These are phyloP conservation scores for Kregervanrija delftensis DNA, from an alignment of 805 yeast genomes.

Conservation along the genomic window DNA sequence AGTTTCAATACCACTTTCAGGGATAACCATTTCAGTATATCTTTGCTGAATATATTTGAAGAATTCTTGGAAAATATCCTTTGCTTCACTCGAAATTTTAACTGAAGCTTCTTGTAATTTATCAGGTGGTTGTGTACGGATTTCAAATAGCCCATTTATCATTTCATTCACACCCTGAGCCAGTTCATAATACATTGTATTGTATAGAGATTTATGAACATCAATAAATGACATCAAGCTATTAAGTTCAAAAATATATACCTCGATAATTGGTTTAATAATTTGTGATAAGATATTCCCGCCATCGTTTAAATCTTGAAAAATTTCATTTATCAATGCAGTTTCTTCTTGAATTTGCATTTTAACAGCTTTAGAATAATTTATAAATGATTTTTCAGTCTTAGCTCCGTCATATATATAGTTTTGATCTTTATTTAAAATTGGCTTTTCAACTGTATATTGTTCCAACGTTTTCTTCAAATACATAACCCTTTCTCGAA, in stretches of 20 bases:
- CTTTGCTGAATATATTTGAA: slow-evolving; percentile 49
- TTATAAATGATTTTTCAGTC: slow-evolving; percentile 11
- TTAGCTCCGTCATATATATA: slow-evolving; percentile 25
- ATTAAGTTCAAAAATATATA: slow-evolving; percentile 32
- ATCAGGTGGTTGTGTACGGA: slow-evolving; percentile 12
- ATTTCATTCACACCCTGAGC: slow-evolving; percentile 12
- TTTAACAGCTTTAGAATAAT: slow-evolving; percentile 12
- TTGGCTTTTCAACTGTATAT: slow-evolving; percentile 33
- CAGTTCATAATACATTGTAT: slow-evolving; percentile 51
- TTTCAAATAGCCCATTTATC: slow-evolving; percentile 4
- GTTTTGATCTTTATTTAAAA: slow-evolving; percentile 22
- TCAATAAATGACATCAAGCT: slow-evolving; percentile 34
- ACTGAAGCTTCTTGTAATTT: slow-evolving; percentile 5
- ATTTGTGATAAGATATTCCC: slow-evolving; percentile 50
- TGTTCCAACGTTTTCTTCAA: slow-evolving; percentile 34
- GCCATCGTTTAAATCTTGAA: slow-evolving; percentile 25
- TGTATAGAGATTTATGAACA: slow-evolving; percentile 38
- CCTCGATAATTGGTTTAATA: slow-evolving; percentile 39
- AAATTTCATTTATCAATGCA: slow-evolving; percentile 11
- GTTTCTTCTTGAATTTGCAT: slow-evolving; percentile 15
- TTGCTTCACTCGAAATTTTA: slow-evolving; percentile 2
- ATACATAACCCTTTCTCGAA: slow-evolving; percentile 34
- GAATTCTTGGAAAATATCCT: slow-evolving; percentile 41
- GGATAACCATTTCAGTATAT: slow-evolving; percentile 41
- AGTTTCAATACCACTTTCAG: slow-evolving; percentile 40